These are phyloP conservation scores for Populus hybrid DNA, from an alignment of 441 rosid genomes.

Conservation along the genomic window DNA sequence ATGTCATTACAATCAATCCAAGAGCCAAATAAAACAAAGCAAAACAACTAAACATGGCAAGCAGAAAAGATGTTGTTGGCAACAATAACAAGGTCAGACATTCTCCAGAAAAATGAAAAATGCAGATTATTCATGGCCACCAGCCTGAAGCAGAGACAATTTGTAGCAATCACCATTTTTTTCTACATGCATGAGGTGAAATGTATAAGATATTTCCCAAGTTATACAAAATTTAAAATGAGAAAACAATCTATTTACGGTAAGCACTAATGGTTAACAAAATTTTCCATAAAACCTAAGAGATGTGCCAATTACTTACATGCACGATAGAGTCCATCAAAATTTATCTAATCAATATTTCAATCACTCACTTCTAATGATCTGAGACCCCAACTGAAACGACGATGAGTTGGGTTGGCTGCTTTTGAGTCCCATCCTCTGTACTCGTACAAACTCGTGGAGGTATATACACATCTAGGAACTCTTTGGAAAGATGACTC, in stretches of 20 bases:
- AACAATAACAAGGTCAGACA: neutral
- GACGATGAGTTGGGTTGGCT: slow-evolving; percentile 87
- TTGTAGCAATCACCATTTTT: neutral
- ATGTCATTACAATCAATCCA: neutral
- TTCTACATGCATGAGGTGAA: neutral
- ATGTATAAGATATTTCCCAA: neutral
- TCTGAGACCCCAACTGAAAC: slow-evolving; percentile 94
- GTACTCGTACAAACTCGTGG: slow-evolving; percentile 86
- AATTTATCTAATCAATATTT: slow-evolving; percentile 2
- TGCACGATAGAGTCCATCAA: neutral
- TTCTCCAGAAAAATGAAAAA: neutral
- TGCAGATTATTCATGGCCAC: neutral
- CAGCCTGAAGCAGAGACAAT: neutral
- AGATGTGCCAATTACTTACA: neutral
- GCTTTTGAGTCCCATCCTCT: slow-evolving; percentile 97
- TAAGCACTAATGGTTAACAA: neutral
- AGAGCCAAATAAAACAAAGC: neutral
- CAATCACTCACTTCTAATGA: slow-evolving; percentile 70
- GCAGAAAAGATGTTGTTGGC: neutral
- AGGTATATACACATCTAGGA: slow-evolving; percentile 95
- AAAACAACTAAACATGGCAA: neutral
- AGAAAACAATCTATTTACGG: neutral
- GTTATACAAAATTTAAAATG: neutral
- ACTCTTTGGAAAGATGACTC: slow-evolving; percentile 94
- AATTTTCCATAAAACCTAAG: neutral